These are phyloP conservation scores for Rhynchosporium agropyri DNA, from an alignment of 2,329 filamentous ascomycete species.

Conservation along the genomic window DNA sequence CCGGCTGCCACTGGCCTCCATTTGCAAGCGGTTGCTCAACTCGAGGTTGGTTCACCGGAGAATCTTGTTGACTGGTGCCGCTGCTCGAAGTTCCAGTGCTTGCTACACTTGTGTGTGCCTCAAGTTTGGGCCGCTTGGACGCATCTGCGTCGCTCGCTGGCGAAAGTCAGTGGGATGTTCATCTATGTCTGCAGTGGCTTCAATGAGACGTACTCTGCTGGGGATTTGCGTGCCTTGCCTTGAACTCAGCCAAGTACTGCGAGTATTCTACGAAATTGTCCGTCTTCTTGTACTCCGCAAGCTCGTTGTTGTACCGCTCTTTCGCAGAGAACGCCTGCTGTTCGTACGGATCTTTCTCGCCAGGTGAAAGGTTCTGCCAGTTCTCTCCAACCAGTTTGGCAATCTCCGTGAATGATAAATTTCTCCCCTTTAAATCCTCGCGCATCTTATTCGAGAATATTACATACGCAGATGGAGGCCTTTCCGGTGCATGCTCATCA, in stretches of 20 bases:
- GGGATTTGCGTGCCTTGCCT: conserved; percentile 66
- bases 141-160: conserved; percentile 35
- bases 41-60: conserved; percentile 25
- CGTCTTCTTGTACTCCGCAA: conserved; percentile 79
- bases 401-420: conserved; percentile 80
- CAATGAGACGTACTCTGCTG: conserved; percentile 53
- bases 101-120: conserved; percentile 33
- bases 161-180: conserved; percentile 11
- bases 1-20: conserved; percentile 31
- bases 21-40: conserved; percentile 34
- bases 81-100: conserved; percentile 37
- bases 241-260: conserved; percentile 77
- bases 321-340: conserved; percentile 72
- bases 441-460: conserved; percentile 84
- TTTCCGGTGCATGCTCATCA: conserved; percentile 78
- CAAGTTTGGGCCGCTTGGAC: conserved; percentile 41
- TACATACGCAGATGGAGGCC: conserved; percentile 81
- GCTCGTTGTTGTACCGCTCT: conserved; percentile 73
- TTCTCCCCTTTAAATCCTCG: conserved; percentile 75
- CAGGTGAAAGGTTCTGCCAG: conserved; percentile 71
- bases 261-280: conserved; percentile 67
- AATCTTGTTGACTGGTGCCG: conserved; percentile 34
- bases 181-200: background rate
- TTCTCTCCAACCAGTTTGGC: conserved; percentile 80
- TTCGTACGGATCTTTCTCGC: conserved; percentile 73